These are phyloP conservation scores for Spathaspora sp. DNA, from an alignment of 1,139 yeast species.

Conservation along the genomic window DNA sequence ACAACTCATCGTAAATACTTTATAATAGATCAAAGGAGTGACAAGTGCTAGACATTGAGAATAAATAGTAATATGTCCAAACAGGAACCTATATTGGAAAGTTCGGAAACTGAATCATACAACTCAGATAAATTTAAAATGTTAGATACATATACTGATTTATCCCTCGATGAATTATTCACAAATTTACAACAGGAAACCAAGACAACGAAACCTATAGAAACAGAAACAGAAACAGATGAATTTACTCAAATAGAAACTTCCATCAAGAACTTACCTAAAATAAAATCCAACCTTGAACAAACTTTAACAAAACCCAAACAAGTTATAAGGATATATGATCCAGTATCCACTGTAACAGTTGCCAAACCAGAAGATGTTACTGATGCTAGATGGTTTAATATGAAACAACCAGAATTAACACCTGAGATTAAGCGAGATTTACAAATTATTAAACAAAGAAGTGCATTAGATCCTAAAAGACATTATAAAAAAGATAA, in stretches of 20 bases:
- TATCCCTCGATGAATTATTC: conserved; percentile 32
- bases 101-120: conserved; percentile 16
- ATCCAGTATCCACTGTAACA: conserved; percentile 40
- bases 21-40: no score
- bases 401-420: conserved; percentile 76
- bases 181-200: conserved; percentile 28
- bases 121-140: conserved; percentile 8
- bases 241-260: conserved; percentile 28
- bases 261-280: conserved; percentile 34
- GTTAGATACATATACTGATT: background rate
- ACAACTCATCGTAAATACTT: background rate
- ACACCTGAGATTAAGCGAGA: conserved; percentile 77
- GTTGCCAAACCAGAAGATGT: background rate
- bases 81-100: conserved; percentile 13
- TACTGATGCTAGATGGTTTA: conserved; percentile 61
- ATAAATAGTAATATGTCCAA: background rate
- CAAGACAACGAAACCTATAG: background rate
- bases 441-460: conserved; percentile 72
- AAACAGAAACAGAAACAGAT: conserved; percentile 22
- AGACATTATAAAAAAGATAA: conserved; percentile 90
- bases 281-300: conserved; percentile 32
- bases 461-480: conserved; percentile 92
- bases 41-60: background rate
- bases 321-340: conserved; percentile 42
- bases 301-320: conserved; percentile 15